Percentiles rank a stretch among this genome's conserved stretches.
Evolutionary conservation across 83 land plant genomes (phyloP).

Genomic region (Diphasiastrum complanatum): DNA sequence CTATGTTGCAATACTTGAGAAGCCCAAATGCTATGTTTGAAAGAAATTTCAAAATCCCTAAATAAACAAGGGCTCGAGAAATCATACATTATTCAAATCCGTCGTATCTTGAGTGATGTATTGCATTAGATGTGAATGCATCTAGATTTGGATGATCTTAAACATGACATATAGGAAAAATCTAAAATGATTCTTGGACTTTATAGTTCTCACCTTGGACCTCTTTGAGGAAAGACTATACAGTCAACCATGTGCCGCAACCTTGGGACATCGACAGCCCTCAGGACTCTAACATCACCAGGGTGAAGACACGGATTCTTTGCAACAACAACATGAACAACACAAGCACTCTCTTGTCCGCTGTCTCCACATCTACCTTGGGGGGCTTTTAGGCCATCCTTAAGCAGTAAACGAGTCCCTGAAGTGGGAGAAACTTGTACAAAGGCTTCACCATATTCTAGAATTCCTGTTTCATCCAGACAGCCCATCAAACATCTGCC

Average conservation of each 20-base stretch:
- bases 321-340: conserved; percentile 58
- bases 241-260: conserved; percentile 79
- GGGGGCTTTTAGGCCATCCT: conserved; percentile 22
- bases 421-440: conserved; percentile 39
- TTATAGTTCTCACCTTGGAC: conserved; percentile 23
- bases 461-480: conserved; percentile 67
- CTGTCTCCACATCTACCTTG: conserved; percentile 7
- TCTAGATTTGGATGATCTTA: too few species aligned
- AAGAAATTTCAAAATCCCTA: too few species aligned
- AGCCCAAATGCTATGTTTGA: too few species aligned
- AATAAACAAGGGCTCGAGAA: too few species aligned
- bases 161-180: too few species aligned
- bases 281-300: conserved; percentile 73
- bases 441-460: conserved; percentile 74
- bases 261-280: conserved; percentile 70
- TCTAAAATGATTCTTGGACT: too few species aligned
- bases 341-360: conserved; percentile 32
- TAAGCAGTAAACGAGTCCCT: not conserved
- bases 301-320: conserved; percentile 98
- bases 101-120: too few species aligned
- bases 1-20: too few species aligned
- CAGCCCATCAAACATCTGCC: conserved; percentile 78
- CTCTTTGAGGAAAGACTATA: conserved; percentile 62
- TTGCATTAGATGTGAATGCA: too few species aligned
- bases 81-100: too few species aligned